phyloP scores from a whole-genome alignment of 495 filamentous ascomycete genomes.

The Podospora fimiseda region DNA sequence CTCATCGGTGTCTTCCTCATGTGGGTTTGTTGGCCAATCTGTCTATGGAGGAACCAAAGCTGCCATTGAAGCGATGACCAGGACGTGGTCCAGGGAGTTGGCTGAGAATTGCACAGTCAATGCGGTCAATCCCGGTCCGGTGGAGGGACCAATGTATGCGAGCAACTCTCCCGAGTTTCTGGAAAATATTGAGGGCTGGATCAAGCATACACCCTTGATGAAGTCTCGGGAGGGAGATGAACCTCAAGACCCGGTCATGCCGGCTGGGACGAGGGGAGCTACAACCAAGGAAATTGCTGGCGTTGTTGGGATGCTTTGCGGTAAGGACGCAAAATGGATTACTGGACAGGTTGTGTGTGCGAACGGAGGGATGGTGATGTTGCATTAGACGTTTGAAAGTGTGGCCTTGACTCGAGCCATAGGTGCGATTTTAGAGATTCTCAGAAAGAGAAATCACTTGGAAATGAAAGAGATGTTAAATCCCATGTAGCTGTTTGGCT shows the following conservation, averaged over 20 bases:
- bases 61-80: slow-evolving; percentile 85
- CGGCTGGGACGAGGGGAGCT: slow-evolving; percentile 53
- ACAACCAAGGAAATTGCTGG: slow-evolving; percentile 76
- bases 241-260: slow-evolving; percentile 51
- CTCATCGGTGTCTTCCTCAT: slow-evolving; percentile 59
- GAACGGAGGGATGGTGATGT: slow-evolving; percentile 75
- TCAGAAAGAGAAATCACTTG: too few relatives aligned
- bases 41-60: slow-evolving; percentile 89
- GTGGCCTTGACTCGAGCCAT: slow-evolving; percentile 5
- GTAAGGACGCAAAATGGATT: slow-evolving; percentile 65
- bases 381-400: slow-evolving; percentile 28
- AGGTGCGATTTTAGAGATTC: neutral
- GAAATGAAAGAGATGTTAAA: neutral
- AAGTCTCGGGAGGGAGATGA: slow-evolving; percentile 50
- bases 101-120: slow-evolving; percentile 76
- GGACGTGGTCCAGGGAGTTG: slow-evolving; percentile 81
- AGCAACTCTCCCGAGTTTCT: slow-evolving; percentile 37
- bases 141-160: slow-evolving; percentile 65
- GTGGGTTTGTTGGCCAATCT: slow-evolving; percentile 64
- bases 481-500: too few relatives aligned
- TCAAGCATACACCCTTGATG: slow-evolving; percentile 63
- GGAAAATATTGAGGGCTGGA: slow-evolving; percentile 42
- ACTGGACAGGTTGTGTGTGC: slow-evolving; percentile 82
- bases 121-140: slow-evolving; percentile 81
- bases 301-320: slow-evolving; percentile 77